A percentile compares a stretch with the other conserved stretches of the same genome.
Evolutionary conservation across 805 yeast genomes (phyloP).

Genomic region (Hanseniaspora lachancei): DNA sequence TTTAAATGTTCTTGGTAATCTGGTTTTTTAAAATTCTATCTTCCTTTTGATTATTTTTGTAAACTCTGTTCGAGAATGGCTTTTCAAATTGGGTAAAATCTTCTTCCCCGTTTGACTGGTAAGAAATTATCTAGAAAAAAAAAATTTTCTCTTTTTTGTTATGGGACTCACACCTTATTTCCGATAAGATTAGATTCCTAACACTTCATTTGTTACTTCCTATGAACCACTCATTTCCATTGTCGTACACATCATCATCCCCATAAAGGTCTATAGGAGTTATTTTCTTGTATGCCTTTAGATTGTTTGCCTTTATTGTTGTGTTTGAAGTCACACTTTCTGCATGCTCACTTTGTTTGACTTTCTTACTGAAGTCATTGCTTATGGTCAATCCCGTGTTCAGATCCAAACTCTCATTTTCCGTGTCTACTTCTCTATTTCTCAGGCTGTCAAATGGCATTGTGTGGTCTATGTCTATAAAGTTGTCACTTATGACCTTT

Average conservation of each 20-base stretch:
- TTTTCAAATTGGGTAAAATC: too few relatives aligned
- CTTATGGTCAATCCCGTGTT: constrained; percentile 16
- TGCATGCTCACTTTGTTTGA: neutral
- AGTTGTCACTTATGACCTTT: neutral
- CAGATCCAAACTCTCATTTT: constrained; percentile 20
- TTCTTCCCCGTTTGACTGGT: too few relatives aligned
- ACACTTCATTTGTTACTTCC: neutral
- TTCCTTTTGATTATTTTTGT: too few relatives aligned
- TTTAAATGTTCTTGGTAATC: too few relatives aligned
- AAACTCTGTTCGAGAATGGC: too few relatives aligned
- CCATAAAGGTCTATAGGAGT: constrained; percentile 6
- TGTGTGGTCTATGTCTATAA: neutral
- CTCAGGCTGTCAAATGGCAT: neutral
- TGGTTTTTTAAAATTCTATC: too few relatives aligned
- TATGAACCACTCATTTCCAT: neutral
- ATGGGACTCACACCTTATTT: neutral
- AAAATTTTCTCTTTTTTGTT: neutral
- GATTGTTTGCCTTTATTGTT: neutral
- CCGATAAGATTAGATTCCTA: neutral
- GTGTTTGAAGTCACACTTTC: neutral
- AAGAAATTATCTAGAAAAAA: neutral
- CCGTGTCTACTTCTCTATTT: neutral
- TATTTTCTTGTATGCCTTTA: neutral
- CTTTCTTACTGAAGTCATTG: neutral
- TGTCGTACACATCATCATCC: neutral